Base-by-base conservation (phyloP, 805 yeast genomes). In the Saccharomycopsis sp. region DNA sequence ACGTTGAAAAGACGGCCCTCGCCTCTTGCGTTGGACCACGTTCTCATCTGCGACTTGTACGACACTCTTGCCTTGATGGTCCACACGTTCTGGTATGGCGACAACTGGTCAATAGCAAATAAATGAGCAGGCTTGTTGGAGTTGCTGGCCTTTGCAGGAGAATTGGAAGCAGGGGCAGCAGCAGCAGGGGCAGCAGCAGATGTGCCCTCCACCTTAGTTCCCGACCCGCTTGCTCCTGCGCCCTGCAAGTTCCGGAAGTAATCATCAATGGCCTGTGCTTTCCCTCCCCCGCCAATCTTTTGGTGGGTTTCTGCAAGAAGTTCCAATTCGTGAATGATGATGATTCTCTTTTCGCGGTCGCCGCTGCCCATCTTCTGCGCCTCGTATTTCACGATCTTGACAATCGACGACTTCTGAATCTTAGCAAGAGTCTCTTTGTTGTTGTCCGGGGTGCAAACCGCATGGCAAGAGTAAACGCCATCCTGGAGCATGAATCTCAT, bases 61-160 rank as follows among this genome's bases (percentile, higher is more conserved):
- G 94, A 78, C 19, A 87, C 92, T 56, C 97, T 77, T 1, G 94
- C 98, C 53, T 85, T 86, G 53, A 92, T 84, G 5, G 89, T 80
- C 97, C 97, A 92, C 38, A 71, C 68, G 56, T 78, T 81, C 58
- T 84, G 92, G 58, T 83, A 92, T 6, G 97, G 97, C 9, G 96
- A 85, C 38, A 92, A 65, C 48, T 80, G 85, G 55, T 85, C 95
- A 51, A 88, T 84, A 8, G 94, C 43, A 34, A 81, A 51, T 73
- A 74, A 30, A 82, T 65, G 41, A 63, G 64, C 22, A 71, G 68
- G 58, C 52, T 38, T 50, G 53, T 40, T 59, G 59, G 61, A 15
- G 30, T 31, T 4, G 33, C 15, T 8, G 32, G 8, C 13, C 35
- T 41, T 29, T 22, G 31, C 18, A 30, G 42, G 35, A 38, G 50